Percentiles rank a stretch among this genome's conserved stretches.
phyloP scores from a whole-genome alignment of 495 filamentous ascomycete species.

The Cairneyella variabilis region DNA sequence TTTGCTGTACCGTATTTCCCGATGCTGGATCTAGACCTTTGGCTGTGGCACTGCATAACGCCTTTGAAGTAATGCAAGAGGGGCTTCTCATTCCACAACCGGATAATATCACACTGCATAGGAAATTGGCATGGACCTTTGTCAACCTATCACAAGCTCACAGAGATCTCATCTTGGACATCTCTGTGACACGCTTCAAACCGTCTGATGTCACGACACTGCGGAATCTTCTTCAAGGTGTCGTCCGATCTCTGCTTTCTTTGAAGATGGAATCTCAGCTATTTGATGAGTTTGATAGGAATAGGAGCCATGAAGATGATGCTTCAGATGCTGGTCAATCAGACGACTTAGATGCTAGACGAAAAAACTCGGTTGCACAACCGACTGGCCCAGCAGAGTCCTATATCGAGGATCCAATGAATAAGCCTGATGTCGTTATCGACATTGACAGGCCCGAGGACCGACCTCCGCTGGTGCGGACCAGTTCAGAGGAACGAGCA shows the following conservation, averaged over 20 bases:
- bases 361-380: neutral
- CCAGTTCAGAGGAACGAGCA: constrained; percentile 22
- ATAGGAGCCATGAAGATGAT: neutral
- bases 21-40: constrained; percentile 50
- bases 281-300: constrained; percentile 26
- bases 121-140: constrained; percentile 41
- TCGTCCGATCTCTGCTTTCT: constrained; percentile 43
- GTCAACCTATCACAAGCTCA: constrained; percentile 52
- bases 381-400: neutral
- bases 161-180: constrained; percentile 51
- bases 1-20: constrained; percentile 43
- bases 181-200: constrained; percentile 44
- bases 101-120: constrained; percentile 32
- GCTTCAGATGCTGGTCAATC: neutral
- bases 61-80: constrained; percentile 39
- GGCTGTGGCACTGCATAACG: constrained; percentile 39
- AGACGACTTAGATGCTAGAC: no score
- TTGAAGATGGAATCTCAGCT: constrained; percentile 42
- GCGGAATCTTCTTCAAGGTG: constrained; percentile 49
- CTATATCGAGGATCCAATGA: neutral
- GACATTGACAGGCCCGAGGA: constrained; percentile 30
- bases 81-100: constrained; percentile 40
- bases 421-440: constrained; percentile 28
- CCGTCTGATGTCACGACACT: constrained; percentile 43
- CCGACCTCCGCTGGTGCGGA: neutral